Evolutionary conservation across 495 filamentous ascomycete species (phyloP).

Genomic region (Aspergillus hancockii): DNA sequence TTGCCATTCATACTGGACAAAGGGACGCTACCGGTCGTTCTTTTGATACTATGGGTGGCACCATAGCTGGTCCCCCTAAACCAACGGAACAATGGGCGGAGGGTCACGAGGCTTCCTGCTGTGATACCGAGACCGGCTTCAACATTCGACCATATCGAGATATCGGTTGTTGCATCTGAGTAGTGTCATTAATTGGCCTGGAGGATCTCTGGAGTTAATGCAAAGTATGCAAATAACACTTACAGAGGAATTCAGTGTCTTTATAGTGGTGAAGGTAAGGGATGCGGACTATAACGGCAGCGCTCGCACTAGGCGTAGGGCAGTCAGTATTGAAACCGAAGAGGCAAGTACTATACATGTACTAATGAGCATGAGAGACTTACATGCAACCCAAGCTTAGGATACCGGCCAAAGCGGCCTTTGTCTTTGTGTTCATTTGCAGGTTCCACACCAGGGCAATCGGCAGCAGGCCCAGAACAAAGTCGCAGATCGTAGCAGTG

Average conservation of each 20-base stretch:
- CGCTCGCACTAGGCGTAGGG: conserved; percentile 28
- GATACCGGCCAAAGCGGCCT: conserved; percentile 38
- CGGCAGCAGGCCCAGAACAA: conserved; percentile 40
- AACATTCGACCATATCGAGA: conserved; percentile 50
- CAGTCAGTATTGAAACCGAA: conserved; percentile 5
- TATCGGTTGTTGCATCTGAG: conserved; percentile 41
- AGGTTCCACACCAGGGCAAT: conserved; percentile 39
- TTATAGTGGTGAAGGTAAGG: conserved; percentile 35
- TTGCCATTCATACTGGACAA: conserved; percentile 34
- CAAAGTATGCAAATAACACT: conserved; percentile 9
- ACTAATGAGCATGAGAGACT: conserved; percentile 13
- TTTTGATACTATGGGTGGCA: conserved; percentile 26
- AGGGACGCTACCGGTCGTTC: conserved; percentile 32
- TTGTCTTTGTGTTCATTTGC: conserved; percentile 40
- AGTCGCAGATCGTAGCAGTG: conserved; percentile 41
- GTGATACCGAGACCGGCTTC: conserved; percentile 49
- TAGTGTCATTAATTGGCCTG: conserved; percentile 15
- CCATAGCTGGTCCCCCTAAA: conserved; percentile 37
- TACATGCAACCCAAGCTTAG: conserved; percentile 45
- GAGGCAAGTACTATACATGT: background rate
- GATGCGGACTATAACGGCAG: conserved; percentile 42
- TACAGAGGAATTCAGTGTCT: conserved; percentile 33
- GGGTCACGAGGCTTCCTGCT: conserved; percentile 47
- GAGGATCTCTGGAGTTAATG: background rate
- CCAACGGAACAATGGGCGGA: conserved; percentile 51